Conservation (phyloP, 2,329 filamentous ascomycete genomes). For the Botryotinia narcissicola region DNA sequence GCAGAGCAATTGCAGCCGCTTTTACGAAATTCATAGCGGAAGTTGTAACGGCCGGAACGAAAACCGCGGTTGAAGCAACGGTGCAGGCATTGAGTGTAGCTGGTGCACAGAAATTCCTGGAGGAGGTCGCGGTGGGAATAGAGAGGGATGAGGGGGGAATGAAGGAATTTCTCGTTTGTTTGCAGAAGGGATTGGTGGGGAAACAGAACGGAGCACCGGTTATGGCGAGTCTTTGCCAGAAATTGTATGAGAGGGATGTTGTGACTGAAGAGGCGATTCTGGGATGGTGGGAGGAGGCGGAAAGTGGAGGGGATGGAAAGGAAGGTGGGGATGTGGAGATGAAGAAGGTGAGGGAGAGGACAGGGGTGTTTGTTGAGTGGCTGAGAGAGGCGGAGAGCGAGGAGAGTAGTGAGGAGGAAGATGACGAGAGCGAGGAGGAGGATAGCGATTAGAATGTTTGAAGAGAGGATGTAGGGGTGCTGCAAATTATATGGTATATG, state of each 20-base stretch:
- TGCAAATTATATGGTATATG: neutral
- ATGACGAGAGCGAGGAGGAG: neutral
- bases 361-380: slow-evolving; percentile 79
- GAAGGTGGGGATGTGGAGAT: neutral
- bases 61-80: slow-evolving; percentile 4
- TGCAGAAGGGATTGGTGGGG: slow-evolving; percentile 76
- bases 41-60: slow-evolving; percentile 54
- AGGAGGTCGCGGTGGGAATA: slow-evolving; percentile 59
- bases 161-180: slow-evolving; percentile 75
- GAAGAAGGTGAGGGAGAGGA: slow-evolving; percentile 47
- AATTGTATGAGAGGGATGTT: slow-evolving; percentile 79
- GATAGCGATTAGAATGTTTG: neutral
- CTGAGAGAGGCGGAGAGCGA: slow-evolving; percentile 73
- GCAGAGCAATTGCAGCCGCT: slow-evolving; percentile 78
- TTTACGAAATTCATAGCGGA: slow-evolving; percentile 80
- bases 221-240: slow-evolving; percentile 75
- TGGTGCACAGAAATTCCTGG: slow-evolving; percentile 55
- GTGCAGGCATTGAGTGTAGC: slow-evolving; percentile 65
- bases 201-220: slow-evolving; percentile 63
- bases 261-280: slow-evolving; percentile 86
- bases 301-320: neutral
- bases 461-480: neutral
- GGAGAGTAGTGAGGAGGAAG: slow-evolving; percentile 60
- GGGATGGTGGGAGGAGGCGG: slow-evolving; percentile 68
- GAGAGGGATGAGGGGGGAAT: slow-evolving; percentile 71